These are phyloP conservation scores for Golubevia sp. DNA, from an alignment of 1,284 basidiomycete species.

Conservation along the genomic window DNA sequence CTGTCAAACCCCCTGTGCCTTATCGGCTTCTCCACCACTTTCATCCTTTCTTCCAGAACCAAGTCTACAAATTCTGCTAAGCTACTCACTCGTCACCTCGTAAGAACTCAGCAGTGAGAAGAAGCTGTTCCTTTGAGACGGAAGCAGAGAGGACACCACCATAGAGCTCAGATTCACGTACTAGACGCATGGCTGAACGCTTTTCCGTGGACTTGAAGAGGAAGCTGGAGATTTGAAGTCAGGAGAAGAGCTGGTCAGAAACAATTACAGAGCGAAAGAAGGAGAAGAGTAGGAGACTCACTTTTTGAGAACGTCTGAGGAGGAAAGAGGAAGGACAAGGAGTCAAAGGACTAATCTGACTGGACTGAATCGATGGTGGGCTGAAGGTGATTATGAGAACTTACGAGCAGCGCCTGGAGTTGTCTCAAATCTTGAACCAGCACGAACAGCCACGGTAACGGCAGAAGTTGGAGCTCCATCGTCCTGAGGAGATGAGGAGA, in stretches of 20 bases:
- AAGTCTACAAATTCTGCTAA: background rate
- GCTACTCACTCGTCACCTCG: slow-evolving; percentile 89
- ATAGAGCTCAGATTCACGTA: slow-evolving; percentile 90
- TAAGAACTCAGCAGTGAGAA: slow-evolving; percentile 91
- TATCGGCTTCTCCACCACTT: background rate
- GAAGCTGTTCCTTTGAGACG: slow-evolving; percentile 85
- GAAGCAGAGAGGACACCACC: slow-evolving; percentile 88
- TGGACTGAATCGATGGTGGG: too few species aligned
- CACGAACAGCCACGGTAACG: slow-evolving; percentile 50
- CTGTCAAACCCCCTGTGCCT: too few species aligned
- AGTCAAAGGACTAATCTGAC: background rate
- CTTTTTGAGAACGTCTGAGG: slow-evolving; percentile 32
- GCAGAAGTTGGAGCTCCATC: slow-evolving; percentile 43
- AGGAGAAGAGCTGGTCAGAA: too few species aligned
- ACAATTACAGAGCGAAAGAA: too few species aligned
- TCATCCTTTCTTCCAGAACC: background rate
- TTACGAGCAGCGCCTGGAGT: slow-evolving; percentile 42
- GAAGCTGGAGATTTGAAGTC: slow-evolving; percentile 12
- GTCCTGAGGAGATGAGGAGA: slow-evolving; percentile 15
- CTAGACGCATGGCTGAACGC: slow-evolving; percentile 85
- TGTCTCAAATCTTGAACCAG: slow-evolving; percentile 45
- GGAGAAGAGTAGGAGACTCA: background rate
- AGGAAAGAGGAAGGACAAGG: background rate
- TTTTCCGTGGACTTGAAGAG: slow-evolving; percentile 56
- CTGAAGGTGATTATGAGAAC: too few species aligned